phyloP scores from a whole-genome alignment of 768 basidiomycete genomes.

The Leccinum boreale region DNA sequence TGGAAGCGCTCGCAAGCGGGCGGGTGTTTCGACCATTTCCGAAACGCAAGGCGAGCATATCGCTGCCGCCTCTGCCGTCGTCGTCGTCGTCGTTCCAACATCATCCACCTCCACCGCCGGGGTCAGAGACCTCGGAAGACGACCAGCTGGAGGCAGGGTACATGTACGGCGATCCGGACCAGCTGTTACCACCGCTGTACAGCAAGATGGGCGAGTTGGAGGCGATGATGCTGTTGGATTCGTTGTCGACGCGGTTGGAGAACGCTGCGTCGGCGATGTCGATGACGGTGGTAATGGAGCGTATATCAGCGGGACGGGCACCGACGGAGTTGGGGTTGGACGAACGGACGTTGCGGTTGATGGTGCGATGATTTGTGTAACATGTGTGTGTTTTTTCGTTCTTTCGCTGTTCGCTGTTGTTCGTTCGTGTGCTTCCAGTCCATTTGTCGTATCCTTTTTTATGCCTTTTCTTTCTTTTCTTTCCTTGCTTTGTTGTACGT shows the following conservation, averaged over 20 bases:
- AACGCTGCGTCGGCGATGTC: conserved; percentile 52
- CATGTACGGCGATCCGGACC: conserved; percentile 57
- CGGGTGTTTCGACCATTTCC: conserved; percentile 53
- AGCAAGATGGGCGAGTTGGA: conserved; percentile 72
- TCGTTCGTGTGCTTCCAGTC: background rate
- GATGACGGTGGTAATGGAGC: conserved; percentile 8
- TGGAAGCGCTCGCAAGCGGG: conserved; percentile 70
- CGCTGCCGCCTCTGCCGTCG: conserved; percentile 3
- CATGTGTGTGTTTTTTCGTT: background rate
- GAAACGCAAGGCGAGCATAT: conserved; percentile 32
- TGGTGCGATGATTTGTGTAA: conserved; percentile 7
- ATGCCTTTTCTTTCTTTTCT: background rate
- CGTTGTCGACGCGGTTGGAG: conserved; percentile 69
- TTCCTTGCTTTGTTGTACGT: background rate
- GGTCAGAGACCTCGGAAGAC: conserved; percentile 17
- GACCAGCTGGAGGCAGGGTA: conserved; percentile 32
- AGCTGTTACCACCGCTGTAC: conserved; percentile 65
- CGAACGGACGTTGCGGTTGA: conserved; percentile 46
- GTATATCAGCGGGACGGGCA: conserved; percentile 29
- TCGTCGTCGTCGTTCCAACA: background rate
- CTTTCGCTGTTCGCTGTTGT: background rate
- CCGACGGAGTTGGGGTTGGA: conserved; percentile 40
- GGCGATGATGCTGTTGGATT: conserved; percentile 72
- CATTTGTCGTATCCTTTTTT: background rate
- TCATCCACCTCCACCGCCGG: background rate